Evolutionary conservation across 1,284 basidiomycete species (phyloP).

Genomic region (Peniophora sp.): DNA sequence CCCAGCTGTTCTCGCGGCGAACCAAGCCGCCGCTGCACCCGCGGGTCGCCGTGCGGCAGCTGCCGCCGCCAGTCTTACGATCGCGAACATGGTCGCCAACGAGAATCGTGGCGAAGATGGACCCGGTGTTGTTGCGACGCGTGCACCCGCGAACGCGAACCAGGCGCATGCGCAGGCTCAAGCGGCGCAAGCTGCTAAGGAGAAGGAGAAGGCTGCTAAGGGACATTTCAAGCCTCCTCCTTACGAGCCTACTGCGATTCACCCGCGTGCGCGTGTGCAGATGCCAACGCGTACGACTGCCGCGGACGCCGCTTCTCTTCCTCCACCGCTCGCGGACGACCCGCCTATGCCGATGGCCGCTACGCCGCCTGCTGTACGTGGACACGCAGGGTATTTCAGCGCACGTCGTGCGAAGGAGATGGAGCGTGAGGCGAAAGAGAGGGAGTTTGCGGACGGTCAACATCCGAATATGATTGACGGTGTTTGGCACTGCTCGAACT

Average conservation of each 20-base stretch:
- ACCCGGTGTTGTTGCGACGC: conserved; percentile 43
- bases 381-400: conserved; percentile 32
- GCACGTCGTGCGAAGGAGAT: conserved; percentile 64
- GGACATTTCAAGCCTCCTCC: conserved; percentile 67
- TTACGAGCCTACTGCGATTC: conserved; percentile 46
- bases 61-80: conserved; percentile 72
- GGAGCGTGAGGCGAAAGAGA: conserved; percentile 74
- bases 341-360: conserved; percentile 33
- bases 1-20: conserved; percentile 54
- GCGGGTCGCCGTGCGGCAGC: conserved; percentile 76
- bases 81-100: conserved; percentile 78
- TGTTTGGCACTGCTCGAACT: conserved; percentile 89
- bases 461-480: conserved; percentile 78
- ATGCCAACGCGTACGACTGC: conserved; percentile 61
- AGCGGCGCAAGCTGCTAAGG: conserved; percentile 34
- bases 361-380: conserved; percentile 35
- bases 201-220: conserved; percentile 71
- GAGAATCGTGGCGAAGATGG: conserved; percentile 47
- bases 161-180: not conserved
- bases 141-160: conserved; percentile 32
- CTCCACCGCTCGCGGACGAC: conserved; percentile 53
- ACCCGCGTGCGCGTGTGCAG: conserved; percentile 46
- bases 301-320: conserved; percentile 45
- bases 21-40: conserved; percentile 56
- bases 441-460: conserved; percentile 73